Evolutionary conservation across 2,329 filamentous ascomycete species (phyloP).

Genomic region (Pseudogymnoascus verrucosus): DNA sequence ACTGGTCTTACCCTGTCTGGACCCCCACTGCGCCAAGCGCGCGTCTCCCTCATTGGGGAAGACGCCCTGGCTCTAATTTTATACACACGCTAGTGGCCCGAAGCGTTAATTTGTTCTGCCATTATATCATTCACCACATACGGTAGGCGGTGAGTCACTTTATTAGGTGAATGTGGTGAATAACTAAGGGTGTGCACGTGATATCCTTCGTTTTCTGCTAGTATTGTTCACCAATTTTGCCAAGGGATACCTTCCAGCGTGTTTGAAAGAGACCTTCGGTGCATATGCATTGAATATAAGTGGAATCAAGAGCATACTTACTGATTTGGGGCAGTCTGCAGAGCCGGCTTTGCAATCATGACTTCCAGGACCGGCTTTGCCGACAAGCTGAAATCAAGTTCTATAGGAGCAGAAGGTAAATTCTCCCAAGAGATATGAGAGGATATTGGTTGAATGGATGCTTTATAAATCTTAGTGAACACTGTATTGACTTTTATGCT

Average conservation of each 20-base stretch:
- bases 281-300: neutral
- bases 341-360: neutral
- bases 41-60: conserved; percentile 3
- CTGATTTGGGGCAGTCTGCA: neutral
- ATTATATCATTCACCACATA: no score
- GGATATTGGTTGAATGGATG: neutral
- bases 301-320: neutral
- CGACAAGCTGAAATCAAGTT: neutral
- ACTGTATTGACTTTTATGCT: neutral
- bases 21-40: conserved; percentile 3
- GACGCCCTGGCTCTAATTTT: conserved; percentile 2
- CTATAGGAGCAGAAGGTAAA: neutral
- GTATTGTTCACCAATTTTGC: neutral
- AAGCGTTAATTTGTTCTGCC: neutral
- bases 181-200: neutral
- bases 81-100: conserved; percentile 6
- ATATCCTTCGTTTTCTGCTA: neutral
- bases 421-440: neutral
- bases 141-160: neutral
- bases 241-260: neutral
- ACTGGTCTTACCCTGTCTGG: neutral
- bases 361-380: neutral
- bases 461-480: neutral
- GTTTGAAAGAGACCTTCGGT: neutral
- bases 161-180: neutral